These are phyloP conservation scores for Carallia brachiata DNA, from an alignment of 345 rosid genomes.

Conservation along the genomic window DNA sequence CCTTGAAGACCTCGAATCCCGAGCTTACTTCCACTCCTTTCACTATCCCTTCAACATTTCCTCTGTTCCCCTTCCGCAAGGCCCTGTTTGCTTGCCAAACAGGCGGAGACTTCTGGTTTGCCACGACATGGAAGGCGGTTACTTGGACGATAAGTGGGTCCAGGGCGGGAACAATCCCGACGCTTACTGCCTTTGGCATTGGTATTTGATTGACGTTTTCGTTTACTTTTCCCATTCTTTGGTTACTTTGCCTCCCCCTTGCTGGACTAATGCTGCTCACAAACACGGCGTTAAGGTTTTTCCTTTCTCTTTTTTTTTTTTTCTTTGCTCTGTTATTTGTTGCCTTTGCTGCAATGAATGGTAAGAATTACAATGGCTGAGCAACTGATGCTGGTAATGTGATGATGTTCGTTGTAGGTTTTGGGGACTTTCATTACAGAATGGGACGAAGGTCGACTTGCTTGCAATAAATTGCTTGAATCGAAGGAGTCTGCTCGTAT, in stretches of 20 bases:
- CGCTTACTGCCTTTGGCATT: conserved; percentile 77
- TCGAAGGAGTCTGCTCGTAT: conserved; percentile 65
- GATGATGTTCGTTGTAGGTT: conserved; percentile 45
- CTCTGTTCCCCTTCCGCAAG: conserved; percentile 45
- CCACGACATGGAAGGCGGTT: conserved; percentile 82
- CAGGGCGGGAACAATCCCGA: conserved; percentile 69
- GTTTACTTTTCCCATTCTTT: conserved; percentile 76
- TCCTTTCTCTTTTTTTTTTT: background rate
- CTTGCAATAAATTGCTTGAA: conserved; percentile 53
- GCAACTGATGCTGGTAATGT: conserved; percentile 13
- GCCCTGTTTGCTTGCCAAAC: conserved; percentile 26
- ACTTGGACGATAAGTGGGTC: conserved; percentile 72
- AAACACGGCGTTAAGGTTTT: conserved; percentile 81
- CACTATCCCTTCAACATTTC: conserved; percentile 73
- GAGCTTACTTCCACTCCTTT: conserved; percentile 69
- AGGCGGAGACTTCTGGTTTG: conserved; percentile 72
- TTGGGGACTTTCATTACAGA: conserved; percentile 87
- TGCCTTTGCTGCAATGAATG: background rate
- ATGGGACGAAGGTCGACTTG: conserved; percentile 68
- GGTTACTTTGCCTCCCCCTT: conserved; percentile 88
- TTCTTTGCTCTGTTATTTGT: background rate
- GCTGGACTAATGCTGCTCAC: conserved; percentile 90
- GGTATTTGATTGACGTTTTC: conserved; percentile 85
- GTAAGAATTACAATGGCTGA: background rate
- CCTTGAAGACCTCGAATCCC: conserved; percentile 55